Conservation (phyloP, 176 grass and related monocot genomes). For the Triticum timopheevii region DNA sequence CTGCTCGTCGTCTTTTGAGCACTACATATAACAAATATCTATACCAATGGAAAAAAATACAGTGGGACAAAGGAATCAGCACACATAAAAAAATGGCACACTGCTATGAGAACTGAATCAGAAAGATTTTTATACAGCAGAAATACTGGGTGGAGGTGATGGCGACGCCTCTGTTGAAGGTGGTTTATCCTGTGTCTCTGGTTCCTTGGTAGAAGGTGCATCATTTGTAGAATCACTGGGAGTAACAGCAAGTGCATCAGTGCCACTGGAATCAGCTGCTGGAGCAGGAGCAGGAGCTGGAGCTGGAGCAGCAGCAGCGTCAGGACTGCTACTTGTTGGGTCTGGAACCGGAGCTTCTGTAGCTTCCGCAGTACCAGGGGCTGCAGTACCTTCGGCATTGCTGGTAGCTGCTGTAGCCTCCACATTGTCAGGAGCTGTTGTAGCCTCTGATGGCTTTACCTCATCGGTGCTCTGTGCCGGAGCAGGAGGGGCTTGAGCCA, state of each 20-base stretch:
- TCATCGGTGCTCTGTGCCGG: conserved; percentile 16
- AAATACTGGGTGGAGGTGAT: conserved; percentile 9
- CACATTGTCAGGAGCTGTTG: not conserved
- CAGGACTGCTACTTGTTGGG: conserved; percentile 7
- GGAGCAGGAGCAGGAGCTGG: conserved; percentile 9
- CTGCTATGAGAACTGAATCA: conserved; percentile 32
- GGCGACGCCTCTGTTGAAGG: conserved; percentile 23
- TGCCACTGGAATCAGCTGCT: conserved; percentile 15
- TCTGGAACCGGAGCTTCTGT: conserved; percentile 18
- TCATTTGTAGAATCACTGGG: conserved; percentile 2
- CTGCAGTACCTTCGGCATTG: conserved; percentile 23
- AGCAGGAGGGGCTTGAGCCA: conserved; percentile 27
- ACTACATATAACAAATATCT: conserved; percentile 10
- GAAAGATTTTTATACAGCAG: conserved; percentile 38
- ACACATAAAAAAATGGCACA: conserved; percentile 34
- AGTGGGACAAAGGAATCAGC: conserved; percentile 16
- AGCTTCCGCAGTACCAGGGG: conserved; percentile 10
- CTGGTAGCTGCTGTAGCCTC: conserved; percentile 23
- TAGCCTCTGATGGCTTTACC: conserved; percentile 41
- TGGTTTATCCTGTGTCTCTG: conserved; percentile 22
- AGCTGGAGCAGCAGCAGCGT: conserved; percentile 14
- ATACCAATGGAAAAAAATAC: conserved; percentile 39
- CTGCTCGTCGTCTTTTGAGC: conserved; percentile 24
- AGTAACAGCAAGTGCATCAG: not conserved
- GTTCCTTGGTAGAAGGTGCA: conserved; percentile 16